Conservation (phyloP, 2,329 filamentous ascomycete species). For the Pyrenochaeta sp. region DNA sequence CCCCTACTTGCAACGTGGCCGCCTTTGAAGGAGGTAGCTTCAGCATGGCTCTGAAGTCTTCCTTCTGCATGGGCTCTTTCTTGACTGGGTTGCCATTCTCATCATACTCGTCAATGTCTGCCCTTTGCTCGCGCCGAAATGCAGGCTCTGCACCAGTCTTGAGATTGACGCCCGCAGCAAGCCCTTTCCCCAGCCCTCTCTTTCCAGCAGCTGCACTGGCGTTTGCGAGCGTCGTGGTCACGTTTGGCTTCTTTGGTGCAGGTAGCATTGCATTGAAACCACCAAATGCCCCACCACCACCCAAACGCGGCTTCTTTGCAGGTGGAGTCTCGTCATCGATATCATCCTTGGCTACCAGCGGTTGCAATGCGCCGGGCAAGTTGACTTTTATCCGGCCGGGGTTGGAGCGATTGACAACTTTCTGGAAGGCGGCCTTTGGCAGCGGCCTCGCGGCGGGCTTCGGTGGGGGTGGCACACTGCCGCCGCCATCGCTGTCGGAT, state of each 20-base stretch:
- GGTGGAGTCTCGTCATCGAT: constrained; percentile 60
- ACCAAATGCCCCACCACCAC: constrained; percentile 71
- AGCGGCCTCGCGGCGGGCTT: constrained; percentile 52
- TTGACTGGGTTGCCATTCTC: constrained; percentile 45
- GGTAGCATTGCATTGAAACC: constrained; percentile 89
- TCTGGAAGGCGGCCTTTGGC: constrained; percentile 72
- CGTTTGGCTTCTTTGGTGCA: constrained; percentile 72
- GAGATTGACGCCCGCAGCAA: constrained; percentile 70
- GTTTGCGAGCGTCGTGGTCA: constrained; percentile 26
- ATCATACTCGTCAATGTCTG: constrained; percentile 43
- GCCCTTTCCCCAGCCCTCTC: constrained; percentile 48
- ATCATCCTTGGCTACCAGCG: constrained; percentile 49
- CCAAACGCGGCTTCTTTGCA: constrained; percentile 74
- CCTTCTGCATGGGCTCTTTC: constrained; percentile 39
- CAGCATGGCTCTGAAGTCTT: constrained; percentile 43
- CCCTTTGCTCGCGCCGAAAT: constrained; percentile 71
- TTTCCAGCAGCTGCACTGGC: constrained; percentile 37
- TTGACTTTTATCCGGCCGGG: constrained; percentile 85
- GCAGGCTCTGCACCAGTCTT: constrained; percentile 86
- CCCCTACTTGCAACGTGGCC: constrained; percentile 41
- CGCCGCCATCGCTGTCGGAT: constrained; percentile 73
- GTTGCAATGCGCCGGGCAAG: constrained; percentile 66
- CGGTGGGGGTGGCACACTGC: constrained; percentile 40
- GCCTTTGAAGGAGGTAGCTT: constrained; percentile 45
- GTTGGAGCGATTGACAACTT: constrained; percentile 82